phyloP scores from a whole-genome alignment of 306 rosid species.

The Lathyrus aphaca region DNA sequence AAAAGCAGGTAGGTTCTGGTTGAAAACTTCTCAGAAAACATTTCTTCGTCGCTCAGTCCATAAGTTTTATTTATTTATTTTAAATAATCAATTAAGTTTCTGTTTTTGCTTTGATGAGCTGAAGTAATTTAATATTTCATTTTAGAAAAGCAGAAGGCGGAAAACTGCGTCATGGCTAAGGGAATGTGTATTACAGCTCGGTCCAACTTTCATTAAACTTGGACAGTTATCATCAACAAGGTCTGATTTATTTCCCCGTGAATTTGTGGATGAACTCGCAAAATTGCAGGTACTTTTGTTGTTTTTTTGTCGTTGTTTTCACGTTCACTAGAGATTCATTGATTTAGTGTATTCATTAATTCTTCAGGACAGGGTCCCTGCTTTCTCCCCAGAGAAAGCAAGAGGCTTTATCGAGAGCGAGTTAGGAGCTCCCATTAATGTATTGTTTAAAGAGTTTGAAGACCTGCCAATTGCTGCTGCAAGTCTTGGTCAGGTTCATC shows the following conservation, averaged over 20 bases:
- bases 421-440: conserved; percentile 66
- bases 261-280: conserved; percentile 91
- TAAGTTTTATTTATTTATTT: not conserved
- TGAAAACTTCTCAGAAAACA: not conserved
- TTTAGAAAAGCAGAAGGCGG: conserved; percentile 68
- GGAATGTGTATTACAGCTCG: conserved; percentile 85
- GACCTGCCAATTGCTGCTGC: conserved; percentile 94
- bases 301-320: not conserved
- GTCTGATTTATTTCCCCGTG: conserved; percentile 85
- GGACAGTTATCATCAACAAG: conserved; percentile 95
- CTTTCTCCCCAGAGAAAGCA: conserved; percentile 83
- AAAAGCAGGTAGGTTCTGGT: conserved; percentile 63
- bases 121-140: conserved; percentile 18
- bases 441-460: conserved; percentile 79
- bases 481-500: conserved; percentile 98
- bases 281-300: conserved; percentile 71
- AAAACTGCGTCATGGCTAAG: conserved; percentile 88
- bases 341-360: conserved; percentile 1
- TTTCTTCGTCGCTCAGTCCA: not conserved
- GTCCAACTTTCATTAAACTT: conserved; percentile 93
- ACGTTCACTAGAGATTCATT: not conserved
- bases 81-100: not conserved
- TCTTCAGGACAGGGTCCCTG: conserved; percentile 86
- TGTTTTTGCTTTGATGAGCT: conserved; percentile 12
- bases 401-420: conserved; percentile 77